Evolutionary conservation across 768 basidiomycete species (phyloP), one percentile per base, ranked within the genome.

Genomic region (Amanita jacksonii): DNA sequence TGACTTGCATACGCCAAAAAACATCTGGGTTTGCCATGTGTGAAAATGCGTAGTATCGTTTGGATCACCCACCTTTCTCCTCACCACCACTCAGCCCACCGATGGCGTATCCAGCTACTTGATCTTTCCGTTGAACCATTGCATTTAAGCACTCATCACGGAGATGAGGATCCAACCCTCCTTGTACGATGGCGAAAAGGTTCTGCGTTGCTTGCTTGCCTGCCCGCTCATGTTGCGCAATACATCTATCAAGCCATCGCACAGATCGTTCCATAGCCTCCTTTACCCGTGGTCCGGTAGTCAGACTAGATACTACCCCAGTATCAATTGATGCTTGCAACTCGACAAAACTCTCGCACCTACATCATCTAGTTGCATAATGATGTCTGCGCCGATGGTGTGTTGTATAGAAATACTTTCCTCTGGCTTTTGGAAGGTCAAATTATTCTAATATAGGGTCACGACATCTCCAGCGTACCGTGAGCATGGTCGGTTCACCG

Each of bases 281-380:
- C 47, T 69, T 76, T 3, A 93, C 88, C 44, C 90, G 77, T 22
- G 82, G 79, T 13, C 87, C 89, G 4, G 74, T 72, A 0, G 85
- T 86, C 33, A 92, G 61, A 60, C 85, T 90, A 27, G 85, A 77
- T 0, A 93, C 90, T 83, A 52, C 8, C 19, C 27, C 38, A 41
- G 45, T 9, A 38, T 42, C 31, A 47, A 32, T 37, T 19, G 15
- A 36, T 1, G 39, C 43, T 45, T 25, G 28, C 0, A 19, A 43
- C 33, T 20, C 38, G 28, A 22, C 33, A 46, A 44, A 38, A 28
- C 5, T 33, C 20, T 46, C 45, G 38, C 32, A 83, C 87, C 87
- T 40, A 92, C 89, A 61, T 92, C 89, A 58, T 92, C 89, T 13
- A 91, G 72, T 58, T 89, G 90, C 91, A 94, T 93, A 49, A 94